Conservation (phyloP, 805 yeast genomes). For the Naumovozyma baii region DNA sequence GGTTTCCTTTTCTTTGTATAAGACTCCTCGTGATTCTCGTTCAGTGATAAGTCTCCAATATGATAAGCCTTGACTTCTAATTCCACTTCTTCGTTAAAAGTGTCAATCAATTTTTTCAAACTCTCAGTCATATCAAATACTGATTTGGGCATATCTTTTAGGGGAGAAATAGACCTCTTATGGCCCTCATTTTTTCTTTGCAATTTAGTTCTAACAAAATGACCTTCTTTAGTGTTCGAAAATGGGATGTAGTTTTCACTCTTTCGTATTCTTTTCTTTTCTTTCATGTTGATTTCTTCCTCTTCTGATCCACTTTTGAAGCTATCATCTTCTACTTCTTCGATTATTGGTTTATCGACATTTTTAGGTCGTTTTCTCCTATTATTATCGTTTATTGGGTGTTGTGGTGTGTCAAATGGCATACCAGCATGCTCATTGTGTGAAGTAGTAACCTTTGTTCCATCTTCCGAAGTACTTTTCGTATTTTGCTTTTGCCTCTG, state of each 20-base stretch:
- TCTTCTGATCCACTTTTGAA: background rate
- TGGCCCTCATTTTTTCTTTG: constrained; percentile 1
- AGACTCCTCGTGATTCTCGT: background rate
- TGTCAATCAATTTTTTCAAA: background rate
- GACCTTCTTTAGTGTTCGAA: background rate
- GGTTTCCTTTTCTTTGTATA: background rate
- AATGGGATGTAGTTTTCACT: background rate
- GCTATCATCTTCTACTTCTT: background rate
- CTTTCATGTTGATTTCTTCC: background rate
- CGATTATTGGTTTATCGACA: background rate
- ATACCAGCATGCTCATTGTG: no score
- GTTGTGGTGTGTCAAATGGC: background rate
- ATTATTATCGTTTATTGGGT: background rate
- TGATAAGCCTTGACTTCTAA: background rate
- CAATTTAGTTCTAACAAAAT: constrained; percentile 1
- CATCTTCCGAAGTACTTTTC: constrained; percentile 1
- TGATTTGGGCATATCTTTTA: background rate
- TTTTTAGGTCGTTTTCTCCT: background rate
- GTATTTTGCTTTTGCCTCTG: constrained; percentile 8
- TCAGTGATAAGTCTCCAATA: background rate
- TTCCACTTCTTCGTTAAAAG: background rate
- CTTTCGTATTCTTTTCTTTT: background rate
- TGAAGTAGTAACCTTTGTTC: no score
- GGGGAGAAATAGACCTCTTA: background rate
- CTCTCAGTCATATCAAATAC: background rate